Percentiles rank a stretch among this genome's conserved stretches.
Conservation (phyloP, 257 asterid species). For the Solanum rostratum region DNA sequence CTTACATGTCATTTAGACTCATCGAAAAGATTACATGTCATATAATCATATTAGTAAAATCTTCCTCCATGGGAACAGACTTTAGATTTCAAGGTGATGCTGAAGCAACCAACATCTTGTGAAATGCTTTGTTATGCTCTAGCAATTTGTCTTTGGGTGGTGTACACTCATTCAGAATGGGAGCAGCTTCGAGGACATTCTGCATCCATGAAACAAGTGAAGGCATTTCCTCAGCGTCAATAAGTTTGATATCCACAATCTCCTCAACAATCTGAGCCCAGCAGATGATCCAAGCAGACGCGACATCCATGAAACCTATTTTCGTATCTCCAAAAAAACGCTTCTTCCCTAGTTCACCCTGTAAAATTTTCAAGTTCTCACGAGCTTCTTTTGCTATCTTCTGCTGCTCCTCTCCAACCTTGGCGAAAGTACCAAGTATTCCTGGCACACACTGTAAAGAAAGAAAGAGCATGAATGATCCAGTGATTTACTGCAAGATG, state of each 20-base stretch:
- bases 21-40: neutral
- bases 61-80: neutral
- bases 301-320: slow-evolving; percentile 16
- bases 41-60: neutral
- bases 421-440: slow-evolving; percentile 1
- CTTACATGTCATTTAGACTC: neutral
- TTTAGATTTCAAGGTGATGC: neutral
- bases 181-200: slow-evolving; percentile 15
- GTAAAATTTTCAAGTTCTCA: slow-evolving; percentile 1
- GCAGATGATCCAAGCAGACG: slow-evolving; percentile 10
- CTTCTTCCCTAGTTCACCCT: slow-evolving; percentile 10
- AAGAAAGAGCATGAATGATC: neutral
- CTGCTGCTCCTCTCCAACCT: slow-evolving; percentile 16
- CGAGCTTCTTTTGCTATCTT: slow-evolving; percentile 9
- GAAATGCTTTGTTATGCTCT: slow-evolving; percentile 9
- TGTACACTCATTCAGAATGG: slow-evolving; percentile 11
- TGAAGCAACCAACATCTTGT: slow-evolving; percentile 8
- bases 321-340: slow-evolving; percentile 9
- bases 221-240: slow-evolving; percentile 20
- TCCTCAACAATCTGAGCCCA: slow-evolving; percentile 13
- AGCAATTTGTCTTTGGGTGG: slow-evolving; percentile 7
- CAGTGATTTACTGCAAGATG: neutral
- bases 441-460: slow-evolving; percentile 16
- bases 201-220: slow-evolving; percentile 12
- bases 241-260: slow-evolving; percentile 2